Base-by-base conservation (phyloP, 129 eudicot genomes). In the Deinandra increscens region DNA sequence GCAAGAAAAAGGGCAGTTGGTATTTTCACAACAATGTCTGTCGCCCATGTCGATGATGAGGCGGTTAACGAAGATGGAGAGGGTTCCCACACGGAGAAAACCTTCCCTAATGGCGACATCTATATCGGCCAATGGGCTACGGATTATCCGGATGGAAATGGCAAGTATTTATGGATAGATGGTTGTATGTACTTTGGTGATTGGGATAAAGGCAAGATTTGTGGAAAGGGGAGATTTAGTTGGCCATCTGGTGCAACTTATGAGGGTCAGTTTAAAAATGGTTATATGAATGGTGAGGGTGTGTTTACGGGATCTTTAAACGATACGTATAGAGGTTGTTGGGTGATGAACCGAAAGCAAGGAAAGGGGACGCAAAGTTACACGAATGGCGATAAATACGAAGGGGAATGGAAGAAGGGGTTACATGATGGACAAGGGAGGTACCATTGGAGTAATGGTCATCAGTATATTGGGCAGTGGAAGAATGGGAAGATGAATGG, bases 31-130 rank as follows among this genome's bases (percentile, higher is more conserved):
- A 78, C 95, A 81, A 92, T 92, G 98, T 89, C 98, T 36, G 96
- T 92, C 44, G 96, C 96, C 73, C 98, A 92, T 53, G 96, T 86
- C 9, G 95, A 86, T 68, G 97, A 91, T 54, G 93, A 91, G 13
- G 72, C 20, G 10, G 72, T 29, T 54, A 56, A 54, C 42, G 72
- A 56, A 36, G 78, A 78, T 49, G 80, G 64, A 22, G 87, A 74
- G 70, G 79, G 43, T 42, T 39, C 26, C 26, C 85, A 80, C 34
- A 73, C 79, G 0, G 91, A 84, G 60, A 84, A 82, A 72, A 62
- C 66, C 3, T 84, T 88, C 71, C 33, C 84, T 8, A 82, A 83
- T 68, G 89, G 91, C 3, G 92, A 85, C 64, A 71, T 81, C 12
- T 94, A 89, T 71, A 84, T 65, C 22, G 99, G 99, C 15, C 85